Conservation (phyloP, 164 flowering plant species). For the Magnolia sinica region DNA sequence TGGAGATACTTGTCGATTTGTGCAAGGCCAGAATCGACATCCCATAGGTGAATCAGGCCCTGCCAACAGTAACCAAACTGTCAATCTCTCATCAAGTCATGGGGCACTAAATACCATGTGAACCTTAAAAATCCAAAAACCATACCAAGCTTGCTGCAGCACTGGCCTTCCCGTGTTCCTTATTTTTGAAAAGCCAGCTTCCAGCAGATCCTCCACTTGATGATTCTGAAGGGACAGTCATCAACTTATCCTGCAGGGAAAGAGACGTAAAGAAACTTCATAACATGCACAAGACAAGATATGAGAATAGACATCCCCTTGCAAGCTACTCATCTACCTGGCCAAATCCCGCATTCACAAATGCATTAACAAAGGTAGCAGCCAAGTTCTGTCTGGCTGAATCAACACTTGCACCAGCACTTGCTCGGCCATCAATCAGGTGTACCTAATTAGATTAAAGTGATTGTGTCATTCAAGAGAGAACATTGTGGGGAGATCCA, state of each 20-base stretch:
- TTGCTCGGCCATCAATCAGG: conserved; percentile 94
- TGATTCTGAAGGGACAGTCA: conserved; percentile 79
- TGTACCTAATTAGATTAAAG: conserved; percentile 54
- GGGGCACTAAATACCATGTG: neutral
- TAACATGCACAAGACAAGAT: neutral
- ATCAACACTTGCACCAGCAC: conserved; percentile 92
- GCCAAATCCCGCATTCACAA: conserved; percentile 99
- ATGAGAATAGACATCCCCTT: neutral
- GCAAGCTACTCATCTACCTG: conserved; percentile 45
- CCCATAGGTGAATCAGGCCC: conserved; percentile 98
- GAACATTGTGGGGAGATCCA: neutral
- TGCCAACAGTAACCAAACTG: conserved; percentile 18
- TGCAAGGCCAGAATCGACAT: conserved; percentile 90
- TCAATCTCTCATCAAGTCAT: neutral
- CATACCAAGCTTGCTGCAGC: conserved; percentile 99
- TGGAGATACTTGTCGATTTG: conserved; percentile 93
- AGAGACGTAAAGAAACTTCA: neutral
- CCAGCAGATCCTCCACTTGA: conserved; percentile 72
- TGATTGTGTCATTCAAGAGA: neutral
- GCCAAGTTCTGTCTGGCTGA: conserved; percentile 98
- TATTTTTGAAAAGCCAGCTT: conserved; percentile 95
- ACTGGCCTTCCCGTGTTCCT: conserved; percentile 97
- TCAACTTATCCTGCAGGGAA: conserved; percentile 77
- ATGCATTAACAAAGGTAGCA: conserved; percentile 98
- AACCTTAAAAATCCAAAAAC: neutral